Conservation (phyloP, 495 filamentous ascomycete species). For the Cetradonia linearis region DNA sequence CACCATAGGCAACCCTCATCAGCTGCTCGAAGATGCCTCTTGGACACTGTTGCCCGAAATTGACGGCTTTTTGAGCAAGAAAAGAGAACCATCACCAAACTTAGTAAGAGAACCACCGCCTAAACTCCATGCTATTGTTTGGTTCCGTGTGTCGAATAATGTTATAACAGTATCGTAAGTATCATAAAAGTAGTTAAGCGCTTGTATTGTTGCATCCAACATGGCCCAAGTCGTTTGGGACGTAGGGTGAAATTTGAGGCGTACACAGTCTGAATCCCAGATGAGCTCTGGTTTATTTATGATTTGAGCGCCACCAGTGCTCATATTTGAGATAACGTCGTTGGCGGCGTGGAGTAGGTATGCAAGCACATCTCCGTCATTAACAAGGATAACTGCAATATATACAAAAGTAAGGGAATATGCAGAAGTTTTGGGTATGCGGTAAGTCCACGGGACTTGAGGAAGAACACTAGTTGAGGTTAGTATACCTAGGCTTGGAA, state of each 20-base stretch:
- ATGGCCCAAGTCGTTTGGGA: background rate
- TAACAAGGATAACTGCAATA: background rate
- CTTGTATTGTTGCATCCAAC: background rate
- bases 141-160: background rate
- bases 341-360: background rate
- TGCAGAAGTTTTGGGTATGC: background rate
- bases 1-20: background rate
- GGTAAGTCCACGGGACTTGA: background rate
- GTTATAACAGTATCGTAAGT: background rate
- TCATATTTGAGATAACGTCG: background rate
- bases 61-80: background rate
- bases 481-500: background rate
- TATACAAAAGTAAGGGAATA: background rate
- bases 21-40: background rate
- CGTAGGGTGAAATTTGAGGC: background rate
- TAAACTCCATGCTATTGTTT: background rate
- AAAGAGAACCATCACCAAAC: too few relatives aligned
- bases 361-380: background rate
- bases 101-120: background rate
- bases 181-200: background rate
- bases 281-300: background rate
- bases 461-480: background rate
- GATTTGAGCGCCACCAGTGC: too few relatives aligned
- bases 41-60: background rate
- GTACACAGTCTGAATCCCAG: background rate